phyloP scores from a whole-genome alignment of 2,329 filamentous ascomycete species.

The Cytospora chrysosperma region DNA sequence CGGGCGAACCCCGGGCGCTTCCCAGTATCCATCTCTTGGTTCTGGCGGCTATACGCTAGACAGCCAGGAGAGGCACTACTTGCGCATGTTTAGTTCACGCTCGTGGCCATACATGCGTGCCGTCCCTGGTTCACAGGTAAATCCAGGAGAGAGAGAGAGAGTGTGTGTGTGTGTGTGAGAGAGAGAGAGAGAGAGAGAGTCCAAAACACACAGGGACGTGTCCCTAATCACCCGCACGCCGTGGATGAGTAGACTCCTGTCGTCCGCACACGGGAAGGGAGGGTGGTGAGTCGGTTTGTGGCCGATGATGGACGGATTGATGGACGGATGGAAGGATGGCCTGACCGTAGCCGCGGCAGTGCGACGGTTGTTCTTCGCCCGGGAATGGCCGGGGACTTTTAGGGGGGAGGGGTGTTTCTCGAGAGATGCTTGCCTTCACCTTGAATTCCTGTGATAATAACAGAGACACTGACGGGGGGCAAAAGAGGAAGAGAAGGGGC shows the following conservation, averaged over 20 bases:
- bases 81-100: conserved; percentile 66
- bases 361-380: not conserved
- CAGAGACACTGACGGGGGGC: not conserved
- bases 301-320: too few species aligned
- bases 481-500: not conserved
- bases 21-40: conserved; percentile 55
- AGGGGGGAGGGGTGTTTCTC: too few species aligned
- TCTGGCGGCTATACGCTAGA: conserved; percentile 55
- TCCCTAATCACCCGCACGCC: not conserved
- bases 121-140: too few species aligned
- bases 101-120: conserved; percentile 39
- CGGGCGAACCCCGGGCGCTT: conserved; percentile 56
- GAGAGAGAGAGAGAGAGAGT: too few species aligned
- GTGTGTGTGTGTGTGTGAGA: too few species aligned
- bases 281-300: not conserved
- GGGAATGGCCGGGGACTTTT: not conserved
- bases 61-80: conserved; percentile 63
- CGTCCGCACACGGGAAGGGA: not conserved
- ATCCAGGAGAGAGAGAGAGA: too few species aligned
- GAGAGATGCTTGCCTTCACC: not conserved
- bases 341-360: not conserved
- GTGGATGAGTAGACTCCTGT: not conserved
- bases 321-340: too few species aligned
- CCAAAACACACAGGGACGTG: not conserved
- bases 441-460: not conserved